Evolutionary conservation across 345 rosid species (phyloP), one percentile per base, ranked within the genome.

Genomic region (Jatropha curcas): DNA sequence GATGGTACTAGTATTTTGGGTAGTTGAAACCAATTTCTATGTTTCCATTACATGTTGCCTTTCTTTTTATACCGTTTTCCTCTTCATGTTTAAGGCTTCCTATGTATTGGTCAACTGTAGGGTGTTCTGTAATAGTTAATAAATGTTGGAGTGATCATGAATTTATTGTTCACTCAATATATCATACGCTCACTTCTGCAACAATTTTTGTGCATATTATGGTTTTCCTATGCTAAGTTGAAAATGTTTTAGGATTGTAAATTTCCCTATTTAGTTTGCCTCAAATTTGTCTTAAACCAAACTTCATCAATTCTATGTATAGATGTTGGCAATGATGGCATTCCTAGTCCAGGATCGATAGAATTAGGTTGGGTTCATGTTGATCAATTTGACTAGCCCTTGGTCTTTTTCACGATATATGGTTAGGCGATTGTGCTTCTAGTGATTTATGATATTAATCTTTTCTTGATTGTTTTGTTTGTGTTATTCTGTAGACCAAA

Each of bases 401-500:
- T 56, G 0, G 25, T 25, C 17, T 14, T 35, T 20, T 8, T 60
- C 51, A 10, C 25, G 20, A 43, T 43, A 56, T 41, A 58, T 41
- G 22, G 45, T 37, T 34, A 19, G 48, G 2, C 30, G 45, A 27
- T 52, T 11, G 37, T 45, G 28, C 53, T 31, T 27, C 4, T 71
- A 17, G 60, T 7, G 41, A 30, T 31, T 30, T 20, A 20, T 59
- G 66, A 31, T 52, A 24, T 13, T 31, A 14, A 55, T 14, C 7
- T 5, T 20, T 53, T 50, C 34, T 39, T 56, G 33, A 53, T 52
- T 68, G 34, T 14, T 52, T 37, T 75, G 33, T 33, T 57, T 57
- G 65, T 65, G 46, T 65, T 74, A 14, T 48, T 75, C 62, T 86
- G 72, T 77, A 96, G 99, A 91, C 94, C 84, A 96, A 96, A 76